Evolutionary conservation across 441 rosid species (phyloP), one percentile per base, ranked within the genome.

Genomic region (Bocquillonia castaneifolia): DNA sequence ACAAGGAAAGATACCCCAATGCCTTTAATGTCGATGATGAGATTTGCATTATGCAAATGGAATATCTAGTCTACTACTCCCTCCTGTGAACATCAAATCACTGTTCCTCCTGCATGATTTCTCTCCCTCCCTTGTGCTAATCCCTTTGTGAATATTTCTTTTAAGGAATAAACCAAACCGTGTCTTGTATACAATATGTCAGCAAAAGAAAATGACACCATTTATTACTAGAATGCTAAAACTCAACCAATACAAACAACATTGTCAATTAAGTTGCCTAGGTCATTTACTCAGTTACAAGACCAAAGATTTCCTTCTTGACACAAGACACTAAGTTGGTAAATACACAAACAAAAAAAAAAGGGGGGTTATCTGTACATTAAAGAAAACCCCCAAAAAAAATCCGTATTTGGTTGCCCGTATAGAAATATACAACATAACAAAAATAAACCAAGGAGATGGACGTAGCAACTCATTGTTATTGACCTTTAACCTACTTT

Each of bases 211-310:
- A 63, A 63, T 13, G 67, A 63, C 55, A 45, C 37, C 36, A 44
- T 28, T 51, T 44, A n/a, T n/a, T n/a, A n/a, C n/a, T n/a, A n/a
- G n/a, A n/a, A n/a, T n/a, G 55, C 31, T 48, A n/a, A 31, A 44
- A 59, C 72, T 48, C 53, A 44, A 57, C 71, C 63, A 67, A 66
- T 26, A 45, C 40, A 2, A 63, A 36, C 25, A 44, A 28, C 22
- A 29, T 44, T n/a, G 54, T 28, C 70, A 40, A 28, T 7, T 60
- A 14, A 0, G 17, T 36, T 22, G 37, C 13, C 17, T 22, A 59
- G 13, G 51, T n/a, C 51, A 45, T 2, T 18, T 36, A 10, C n/a
- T n/a, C n/a, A n/a, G n/a, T n/a, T n/a, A n/a, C 6, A 36, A 45
- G 25, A 48, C 52, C 39, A 53, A 17, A 12, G 34, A 22, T 50